Base-by-base conservation (phyloP, 2,329 filamentous ascomycete species). In the Fusarium mexicanum region DNA sequence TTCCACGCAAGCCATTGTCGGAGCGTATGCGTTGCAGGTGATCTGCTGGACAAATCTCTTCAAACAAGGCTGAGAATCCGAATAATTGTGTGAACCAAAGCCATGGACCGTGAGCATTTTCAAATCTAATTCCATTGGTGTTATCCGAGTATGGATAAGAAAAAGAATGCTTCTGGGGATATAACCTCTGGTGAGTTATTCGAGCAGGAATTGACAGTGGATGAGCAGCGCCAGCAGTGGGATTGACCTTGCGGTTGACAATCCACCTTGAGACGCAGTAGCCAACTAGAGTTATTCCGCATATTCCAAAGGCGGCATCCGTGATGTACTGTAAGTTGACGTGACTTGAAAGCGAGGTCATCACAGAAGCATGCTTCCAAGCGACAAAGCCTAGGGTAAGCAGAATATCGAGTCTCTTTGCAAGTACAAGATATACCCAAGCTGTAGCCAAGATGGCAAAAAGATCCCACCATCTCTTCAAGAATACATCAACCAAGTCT, bases 81-180 rank as follows among this genome's bases (percentile, higher is more conserved):
- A 79, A 80, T 44, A 84, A 79, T 79, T 78, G 82, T 14, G 77
- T 78, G 31, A 73, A 67, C 64, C 80, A 72, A 16, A 67, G 64
- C 13, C 60, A 59, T 24, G 67, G 59, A 20, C 71, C 64, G 24
- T 76, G 57, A 31, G 76, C 62, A 35, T 84, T 83, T 12, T 82
- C 81, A 5, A 91, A 91, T 40, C 93, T 78, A 71, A 92, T 84
- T 16, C 86, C 86, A 51, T 86, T 87, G n/a, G 85, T 82, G 47
- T 83, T 83, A 11, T 90, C 91, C 58, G 84, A 83, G 79, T 94
- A 94, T 0, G 91, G 91, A 78, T 94, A 94, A 2, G 85, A 85
- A 77, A 95, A 95, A 0, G 87, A 87, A 78, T 94, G 91, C 67
- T 87, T 89, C 77, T 90, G 86, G 1, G 93, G 93, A 65, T 92